Base-by-base conservation (phyloP, 805 yeast species). In the Saccharomycopsis sp. region DNA sequence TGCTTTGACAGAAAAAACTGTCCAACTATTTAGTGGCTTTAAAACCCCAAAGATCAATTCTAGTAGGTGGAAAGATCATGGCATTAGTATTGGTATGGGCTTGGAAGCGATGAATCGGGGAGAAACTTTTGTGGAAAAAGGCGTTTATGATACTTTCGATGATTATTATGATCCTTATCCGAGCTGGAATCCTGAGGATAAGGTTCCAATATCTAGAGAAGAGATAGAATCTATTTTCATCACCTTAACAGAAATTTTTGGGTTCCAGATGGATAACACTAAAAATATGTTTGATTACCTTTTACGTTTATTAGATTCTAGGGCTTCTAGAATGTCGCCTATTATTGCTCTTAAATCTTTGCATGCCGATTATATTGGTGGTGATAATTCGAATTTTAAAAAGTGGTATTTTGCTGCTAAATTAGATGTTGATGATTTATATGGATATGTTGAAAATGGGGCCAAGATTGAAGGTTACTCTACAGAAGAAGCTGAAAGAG, bases 11-110 rank as follows among this genome's bases (percentile, higher is more conserved):
- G 60, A 54, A 10, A 43, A 51, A 40, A 55, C 58, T 32, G 51
- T 76, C 5, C 70, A 74, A 61, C 94, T 95, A 2, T 87, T 83
- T 53, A 95, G 95, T 47, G 96, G 96, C 40, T 87, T 87, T 95
- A 95, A 87, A 62, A 84, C 85, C 54, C 94, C 95, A 45, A 85
- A 86, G 54, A 76, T 85, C 58, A 85, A 95, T 1, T 85, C 85
- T 60, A 88, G 87, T 6, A 85, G 71, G 34, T 67, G 73, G 70
- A 61, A 60, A 38, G 68, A 67, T 39, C 47, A 62, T 34, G 63
- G 58, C 51, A 20, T 38, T 58, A 26, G 62, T 66, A 10, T 59
- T 52, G 21, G 55, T 53, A 10, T 57, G 52, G 37, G 37, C 10
- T 6, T 34, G 37, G 63, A 59, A 10, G 56, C 53, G 25, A 51